Percentiles rank a stretch among this genome's conserved stretches.
Evolutionary conservation across 2,329 filamentous ascomycete genomes (phyloP).

Genomic region (Colletotrichum musae): DNA sequence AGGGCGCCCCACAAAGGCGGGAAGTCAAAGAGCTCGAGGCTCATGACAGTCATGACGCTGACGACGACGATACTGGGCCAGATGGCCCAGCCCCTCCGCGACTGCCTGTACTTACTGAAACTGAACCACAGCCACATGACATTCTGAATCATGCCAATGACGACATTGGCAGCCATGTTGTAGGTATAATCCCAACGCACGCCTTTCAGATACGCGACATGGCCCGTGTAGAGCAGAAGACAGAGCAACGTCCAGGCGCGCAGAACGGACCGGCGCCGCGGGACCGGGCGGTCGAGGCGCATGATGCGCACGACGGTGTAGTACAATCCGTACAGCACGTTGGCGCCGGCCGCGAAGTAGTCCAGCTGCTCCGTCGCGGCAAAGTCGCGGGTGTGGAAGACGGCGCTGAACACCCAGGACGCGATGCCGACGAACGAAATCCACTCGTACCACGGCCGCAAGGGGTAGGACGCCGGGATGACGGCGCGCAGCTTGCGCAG

Average conservation of each 20-base stretch:
- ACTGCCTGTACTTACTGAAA: slow-evolving; percentile 78
- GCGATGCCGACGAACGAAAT: slow-evolving; percentile 87
- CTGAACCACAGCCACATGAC: slow-evolving; percentile 90
- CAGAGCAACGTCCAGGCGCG: slow-evolving; percentile 85
- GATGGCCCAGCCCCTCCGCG: slow-evolving; percentile 82
- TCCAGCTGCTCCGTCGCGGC: slow-evolving; percentile 90
- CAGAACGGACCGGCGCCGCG: slow-evolving; percentile 65
- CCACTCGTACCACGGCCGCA: slow-evolving; percentile 84
- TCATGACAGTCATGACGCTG: slow-evolving; percentile 95
- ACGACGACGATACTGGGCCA: slow-evolving; percentile 94
- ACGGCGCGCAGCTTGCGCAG: slow-evolving; percentile 77
- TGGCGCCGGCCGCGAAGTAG: slow-evolving; percentile 94
- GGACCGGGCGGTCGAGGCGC: slow-evolving; percentile 76
- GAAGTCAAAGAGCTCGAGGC: slow-evolving; percentile 95
- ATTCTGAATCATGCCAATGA: slow-evolving; percentile 84
- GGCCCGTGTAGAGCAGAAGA: slow-evolving; percentile 76
- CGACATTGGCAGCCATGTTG: slow-evolving; percentile 97
- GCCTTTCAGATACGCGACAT: slow-evolving; percentile 87
- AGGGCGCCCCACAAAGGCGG: slow-evolving; percentile 85
- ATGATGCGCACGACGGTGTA: slow-evolving; percentile 87
- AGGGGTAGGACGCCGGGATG: slow-evolving; percentile 80
- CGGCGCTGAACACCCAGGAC: slow-evolving; percentile 89
- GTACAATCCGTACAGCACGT: slow-evolving; percentile 91
- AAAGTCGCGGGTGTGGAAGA: slow-evolving; percentile 95
- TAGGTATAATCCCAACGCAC: slow-evolving; percentile 96